Evolutionary conservation across 768 basidiomycete species (phyloP).

Genomic region (Leccinum pellstonianum): DNA sequence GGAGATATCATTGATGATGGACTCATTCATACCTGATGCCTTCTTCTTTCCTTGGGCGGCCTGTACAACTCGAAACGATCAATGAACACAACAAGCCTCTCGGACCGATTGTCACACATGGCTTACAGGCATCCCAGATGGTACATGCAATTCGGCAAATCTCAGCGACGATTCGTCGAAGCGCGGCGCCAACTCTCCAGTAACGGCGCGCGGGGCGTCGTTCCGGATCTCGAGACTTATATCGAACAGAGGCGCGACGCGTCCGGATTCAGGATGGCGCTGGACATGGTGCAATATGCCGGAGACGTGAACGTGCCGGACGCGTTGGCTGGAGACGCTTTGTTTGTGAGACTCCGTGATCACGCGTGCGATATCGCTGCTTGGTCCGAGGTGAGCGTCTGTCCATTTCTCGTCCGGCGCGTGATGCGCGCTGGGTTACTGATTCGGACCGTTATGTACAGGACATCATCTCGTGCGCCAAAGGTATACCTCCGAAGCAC

Average conservation of each 20-base stretch:
- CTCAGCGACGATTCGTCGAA: conserved; percentile 34
- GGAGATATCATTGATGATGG: conserved; percentile 10
- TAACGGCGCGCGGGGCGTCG: conserved; percentile 19
- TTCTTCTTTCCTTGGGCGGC: neutral
- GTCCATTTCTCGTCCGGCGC: neutral
- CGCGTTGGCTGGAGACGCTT: conserved; percentile 22
- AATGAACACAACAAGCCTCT: conserved; percentile 32
- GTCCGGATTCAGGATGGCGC: conserved; percentile 47
- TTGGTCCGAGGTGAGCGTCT: conserved; percentile 49
- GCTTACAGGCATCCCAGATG: conserved; percentile 38
- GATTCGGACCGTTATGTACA: conserved; percentile 23
- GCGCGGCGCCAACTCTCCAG: conserved; percentile 34
- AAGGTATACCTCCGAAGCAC: conserved; percentile 39
- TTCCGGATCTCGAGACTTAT: conserved; percentile 47
- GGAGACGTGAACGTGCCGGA: conserved; percentile 45
- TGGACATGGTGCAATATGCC: conserved; percentile 53
- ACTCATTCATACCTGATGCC: conserved; percentile 5
- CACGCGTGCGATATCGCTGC: conserved; percentile 50
- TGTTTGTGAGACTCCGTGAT: conserved; percentile 36
- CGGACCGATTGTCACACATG: conserved; percentile 37
- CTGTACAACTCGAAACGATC: neutral
- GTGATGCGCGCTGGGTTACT: neutral
- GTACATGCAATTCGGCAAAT: conserved; percentile 40
- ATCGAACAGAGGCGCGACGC: conserved; percentile 45
- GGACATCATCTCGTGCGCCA: conserved; percentile 59